Evolutionary conservation across 352 stramenopile species (phyloP).

Genomic region (Thalassiosira hispida): DNA sequence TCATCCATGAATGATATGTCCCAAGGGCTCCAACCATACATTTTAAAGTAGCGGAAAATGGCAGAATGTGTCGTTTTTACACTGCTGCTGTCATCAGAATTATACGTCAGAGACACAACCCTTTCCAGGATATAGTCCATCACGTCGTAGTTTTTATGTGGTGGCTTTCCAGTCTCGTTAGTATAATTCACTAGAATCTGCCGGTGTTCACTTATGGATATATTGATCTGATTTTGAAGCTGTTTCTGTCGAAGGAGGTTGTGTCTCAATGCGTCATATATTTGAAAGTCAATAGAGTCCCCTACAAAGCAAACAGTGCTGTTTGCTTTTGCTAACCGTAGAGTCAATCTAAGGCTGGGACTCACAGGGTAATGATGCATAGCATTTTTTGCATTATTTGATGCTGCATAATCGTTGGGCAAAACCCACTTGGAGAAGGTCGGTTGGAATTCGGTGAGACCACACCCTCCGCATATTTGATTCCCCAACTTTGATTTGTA

Average conservation of each 20-base stretch:
- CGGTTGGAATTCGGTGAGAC: neutral
- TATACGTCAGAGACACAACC: neutral
- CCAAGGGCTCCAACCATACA: conserved; percentile 20
- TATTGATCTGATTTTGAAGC: neutral
- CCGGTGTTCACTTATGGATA: neutral
- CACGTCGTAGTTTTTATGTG: neutral
- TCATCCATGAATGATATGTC: conserved; percentile 13
- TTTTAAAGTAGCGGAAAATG: conserved; percentile 18
- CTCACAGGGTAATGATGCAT: too few species aligned
- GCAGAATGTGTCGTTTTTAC: too few species aligned
- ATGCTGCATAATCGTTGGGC: neutral
- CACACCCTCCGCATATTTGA: neutral
- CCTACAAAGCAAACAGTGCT: conserved; percentile 29
- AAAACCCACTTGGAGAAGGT: neutral
- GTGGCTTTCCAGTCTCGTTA: neutral
- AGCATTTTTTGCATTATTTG: neutral
- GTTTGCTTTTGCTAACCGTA: conserved; percentile 14
- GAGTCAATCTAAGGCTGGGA: conserved; percentile 14
- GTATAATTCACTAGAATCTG: conserved; percentile 19
- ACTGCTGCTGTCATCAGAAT: neutral
- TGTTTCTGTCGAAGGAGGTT: conserved; percentile 11
- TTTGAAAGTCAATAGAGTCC: conserved; percentile 26
- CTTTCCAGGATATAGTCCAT: conserved; percentile 23
- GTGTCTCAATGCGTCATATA: conserved; percentile 28
- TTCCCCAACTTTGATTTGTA: neutral